These are phyloP conservation scores for Davidsoniella neocaledoniae DNA, from an alignment of 2,329 filamentous ascomycete species.

Conservation along the genomic window DNA sequence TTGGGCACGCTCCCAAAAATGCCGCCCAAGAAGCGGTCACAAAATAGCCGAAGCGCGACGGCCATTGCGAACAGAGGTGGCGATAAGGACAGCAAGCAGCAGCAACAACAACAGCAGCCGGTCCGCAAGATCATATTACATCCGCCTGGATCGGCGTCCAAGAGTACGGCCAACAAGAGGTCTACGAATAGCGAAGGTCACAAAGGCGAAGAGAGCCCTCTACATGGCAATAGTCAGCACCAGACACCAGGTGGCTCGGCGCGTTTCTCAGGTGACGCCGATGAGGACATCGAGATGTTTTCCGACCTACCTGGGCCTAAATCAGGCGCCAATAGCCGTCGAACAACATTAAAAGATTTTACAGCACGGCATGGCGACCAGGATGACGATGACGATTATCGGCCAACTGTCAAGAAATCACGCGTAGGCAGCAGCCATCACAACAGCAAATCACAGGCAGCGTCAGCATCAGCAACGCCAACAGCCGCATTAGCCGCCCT, in stretches of 20 bases:
- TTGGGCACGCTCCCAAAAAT: constrained; percentile 56
- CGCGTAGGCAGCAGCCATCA: background rate
- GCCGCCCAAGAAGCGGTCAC: constrained; percentile 8
- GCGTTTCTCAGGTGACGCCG: background rate
- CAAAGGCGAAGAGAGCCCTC: constrained; percentile 1
- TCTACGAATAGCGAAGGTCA: background rate
- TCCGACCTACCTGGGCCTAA: background rate
- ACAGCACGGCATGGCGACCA: background rate
- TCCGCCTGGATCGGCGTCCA: constrained; percentile 20
- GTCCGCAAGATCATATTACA: constrained; percentile 31
- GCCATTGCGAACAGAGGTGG: background rate
- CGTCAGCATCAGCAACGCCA: constrained; percentile 12
- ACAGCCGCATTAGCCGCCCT: constrained; percentile 16
- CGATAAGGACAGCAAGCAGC: background rate
- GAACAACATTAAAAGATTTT: background rate
- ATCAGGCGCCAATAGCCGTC: background rate
- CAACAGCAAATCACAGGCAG: constrained; percentile 3
- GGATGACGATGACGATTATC: constrained; percentile 8
- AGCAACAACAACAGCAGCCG: constrained; percentile 11
- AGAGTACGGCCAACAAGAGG: constrained; percentile 10
- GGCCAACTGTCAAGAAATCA: constrained; percentile 6
- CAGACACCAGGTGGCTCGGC: constrained; percentile 15
- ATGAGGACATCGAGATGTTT: constrained; percentile 16
- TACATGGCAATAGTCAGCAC: constrained; percentile 3
- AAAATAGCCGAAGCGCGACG: background rate